phyloP scores from a whole-genome alignment of 108 stramenopile species.

The Fragilariopsis cylindrus region DNA sequence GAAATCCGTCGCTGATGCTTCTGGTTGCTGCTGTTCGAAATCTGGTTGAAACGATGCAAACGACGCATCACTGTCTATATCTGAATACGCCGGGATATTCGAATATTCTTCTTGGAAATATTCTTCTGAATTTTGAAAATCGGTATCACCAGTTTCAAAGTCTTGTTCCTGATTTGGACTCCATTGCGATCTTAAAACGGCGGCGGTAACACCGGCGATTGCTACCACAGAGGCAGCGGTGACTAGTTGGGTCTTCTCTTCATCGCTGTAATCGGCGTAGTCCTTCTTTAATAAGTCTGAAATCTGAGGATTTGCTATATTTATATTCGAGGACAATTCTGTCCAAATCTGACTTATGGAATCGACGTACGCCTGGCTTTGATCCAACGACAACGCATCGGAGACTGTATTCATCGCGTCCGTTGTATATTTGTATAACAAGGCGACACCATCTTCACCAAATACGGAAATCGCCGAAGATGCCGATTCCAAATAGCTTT shows the following conservation, averaged over 20 bases:
- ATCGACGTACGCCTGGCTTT: background rate
- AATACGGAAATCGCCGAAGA: constrained; percentile 5
- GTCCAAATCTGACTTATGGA: background rate
- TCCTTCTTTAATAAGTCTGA: background rate
- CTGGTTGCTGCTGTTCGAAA: background rate
- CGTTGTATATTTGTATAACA: background rate
- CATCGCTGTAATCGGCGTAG: background rate
- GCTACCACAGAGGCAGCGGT: background rate
- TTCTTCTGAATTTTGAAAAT: too few species aligned
- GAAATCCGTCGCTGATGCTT: background rate
- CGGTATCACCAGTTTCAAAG: too few species aligned
- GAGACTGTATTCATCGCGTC: background rate
- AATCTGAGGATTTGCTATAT: background rate
- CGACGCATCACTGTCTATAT: background rate
- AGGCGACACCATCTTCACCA: background rate
- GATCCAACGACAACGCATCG: background rate
- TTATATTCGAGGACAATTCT: background rate
- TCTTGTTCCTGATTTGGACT: background rate
- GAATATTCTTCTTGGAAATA: too few species aligned
- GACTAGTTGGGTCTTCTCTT: background rate
- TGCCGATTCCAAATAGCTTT: background rate
- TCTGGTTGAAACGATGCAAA: background rate
- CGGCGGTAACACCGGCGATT: background rate
- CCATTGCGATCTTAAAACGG: background rate
- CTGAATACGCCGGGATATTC: background rate